Evolutionary conservation across 768 basidiomycete genomes (phyloP), one percentile per base, ranked within the genome.

Genomic region (Amanita pallidorosea): DNA sequence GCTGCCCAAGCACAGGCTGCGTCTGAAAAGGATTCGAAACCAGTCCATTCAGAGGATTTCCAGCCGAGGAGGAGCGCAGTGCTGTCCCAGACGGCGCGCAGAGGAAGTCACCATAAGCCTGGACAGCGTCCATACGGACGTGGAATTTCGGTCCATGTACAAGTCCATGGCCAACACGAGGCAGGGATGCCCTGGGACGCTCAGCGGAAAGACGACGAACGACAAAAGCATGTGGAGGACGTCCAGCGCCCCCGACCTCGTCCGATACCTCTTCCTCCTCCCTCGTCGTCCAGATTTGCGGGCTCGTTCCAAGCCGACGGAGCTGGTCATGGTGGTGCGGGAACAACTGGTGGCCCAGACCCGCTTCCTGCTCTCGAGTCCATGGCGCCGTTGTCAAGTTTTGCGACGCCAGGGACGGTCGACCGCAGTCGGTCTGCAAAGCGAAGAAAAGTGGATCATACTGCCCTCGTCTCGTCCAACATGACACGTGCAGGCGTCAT

Each of bases 1-100:
- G 48, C 48, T 12, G 38, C 48, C 9, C 22, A 49, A 35, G 48
- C 48, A 3, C 37, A 49, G 9, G 36, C 38, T 3, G 48, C 48
- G 8, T 36, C 49, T 5, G 25, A 40, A 18, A 51, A 44, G 6
- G 25, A 27, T 11, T 7, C 41, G 7, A 37, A 33, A 17, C 49
- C 40, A 1, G 22, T 51, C 11, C 49, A 51, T 34, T 43, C 49
- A 1, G 49, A 51, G 23, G 49, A 51, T n/a, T 25, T 43, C 22
- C 49, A 51, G 33, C 42, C 7, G 9, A 20, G 34, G 13, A 23
- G 38, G 1, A 31, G 8, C 12, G 37, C n/a, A 41, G 23, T 23
- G 13, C 25, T 37, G 11, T 12, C 25, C 17, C 38, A 37, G 12
- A 33, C 20, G n/a, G 48, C 35, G 34, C 17, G 36, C 23, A 35